Evolutionary conservation across 192 early-diverging fungal genomes (phyloP), one percentile per base, ranked within the genome.

Genomic region (Coemansia sp.): DNA sequence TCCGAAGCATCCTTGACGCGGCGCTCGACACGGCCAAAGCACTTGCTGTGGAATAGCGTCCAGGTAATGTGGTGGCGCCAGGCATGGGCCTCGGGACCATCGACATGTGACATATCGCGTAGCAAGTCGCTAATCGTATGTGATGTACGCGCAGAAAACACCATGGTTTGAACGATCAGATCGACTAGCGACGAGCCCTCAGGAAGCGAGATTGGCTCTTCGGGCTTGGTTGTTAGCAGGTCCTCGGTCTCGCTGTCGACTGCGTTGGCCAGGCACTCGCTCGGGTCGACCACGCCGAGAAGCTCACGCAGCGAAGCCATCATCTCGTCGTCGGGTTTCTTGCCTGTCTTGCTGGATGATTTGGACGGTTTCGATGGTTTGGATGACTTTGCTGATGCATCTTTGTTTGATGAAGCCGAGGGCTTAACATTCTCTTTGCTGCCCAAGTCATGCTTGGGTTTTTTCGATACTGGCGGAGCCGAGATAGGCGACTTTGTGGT

Each of bases 21-120:
- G 47, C 80, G 73, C 57, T 70, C 80, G 14, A 81, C 80, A 11
- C 71, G 80, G 25, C 80, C 80, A 72, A 81, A 81, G 67, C 73
- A 81, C 19, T 25, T 30, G 54, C 44, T 68, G 59, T 69, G 64
- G 50, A 69, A 75, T 25, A 81, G 66, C 49, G 73, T 65, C 53
- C 63, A 52, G 1, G 60, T 67, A 24, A 81, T 57, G 45, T 70
- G 71, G 58, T 69, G 64, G 11, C 71, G 63, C 78, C 78, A 80
- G 13, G 17, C 21, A 24, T 52, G 63, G 22, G 58, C 66, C 4
- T 59, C 58, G 2, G 63, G 52, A 50, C 49, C 62, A 22, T 70
- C 69, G 9, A 62, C 21, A 17, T 55, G 67, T 4, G 60, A 64
- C 41, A 81, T 67, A 59, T 73, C 69, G 66, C 71, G 76, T n/a